Conservation (phyloP, 257 asterid species). For the Solanum sejunctum region DNA sequence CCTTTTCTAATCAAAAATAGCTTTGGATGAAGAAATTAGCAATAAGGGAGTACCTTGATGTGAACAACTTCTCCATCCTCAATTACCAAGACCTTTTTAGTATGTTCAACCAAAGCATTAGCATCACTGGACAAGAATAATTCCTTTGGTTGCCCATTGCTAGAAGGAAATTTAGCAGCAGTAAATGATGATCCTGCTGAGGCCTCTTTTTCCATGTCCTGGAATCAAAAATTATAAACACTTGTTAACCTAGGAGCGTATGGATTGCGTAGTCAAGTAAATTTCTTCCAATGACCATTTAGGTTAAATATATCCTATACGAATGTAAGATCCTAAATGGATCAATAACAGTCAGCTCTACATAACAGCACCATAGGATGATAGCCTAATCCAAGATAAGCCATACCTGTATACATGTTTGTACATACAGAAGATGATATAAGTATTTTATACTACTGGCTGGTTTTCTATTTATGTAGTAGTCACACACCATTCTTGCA, state of each 20-base stretch:
- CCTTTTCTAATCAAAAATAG: not conserved
- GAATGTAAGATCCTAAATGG: not conserved
- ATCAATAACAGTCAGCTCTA: not conserved
- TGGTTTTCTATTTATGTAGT: not conserved
- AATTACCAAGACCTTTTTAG: constrained; percentile 73
- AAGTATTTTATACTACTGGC: not conserved
- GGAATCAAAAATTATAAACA: not conserved
- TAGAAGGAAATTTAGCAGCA: constrained; percentile 49
- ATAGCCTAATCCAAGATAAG: not conserved
- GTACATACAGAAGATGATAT: not conserved
- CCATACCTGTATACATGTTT: not conserved
- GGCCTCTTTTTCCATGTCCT: constrained; percentile 56
- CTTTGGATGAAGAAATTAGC: not conserved
- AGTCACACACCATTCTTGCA: not conserved
- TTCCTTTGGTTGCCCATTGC: constrained; percentile 64
- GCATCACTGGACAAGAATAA: constrained; percentile 84
- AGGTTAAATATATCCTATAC: not conserved
- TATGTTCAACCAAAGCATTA: constrained; percentile 90
- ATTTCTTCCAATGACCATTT: not conserved
- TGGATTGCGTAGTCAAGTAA: not conserved
- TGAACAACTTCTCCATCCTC: constrained; percentile 92
- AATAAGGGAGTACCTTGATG: constrained; percentile 39
- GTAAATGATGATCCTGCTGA: constrained; percentile 41
- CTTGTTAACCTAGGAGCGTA: not conserved
- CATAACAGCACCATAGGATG: not conserved